Evolutionary conservation across 345 rosid species (phyloP), one percentile per base, ranked within the genome.

Genomic region (Salix brachista): DNA sequence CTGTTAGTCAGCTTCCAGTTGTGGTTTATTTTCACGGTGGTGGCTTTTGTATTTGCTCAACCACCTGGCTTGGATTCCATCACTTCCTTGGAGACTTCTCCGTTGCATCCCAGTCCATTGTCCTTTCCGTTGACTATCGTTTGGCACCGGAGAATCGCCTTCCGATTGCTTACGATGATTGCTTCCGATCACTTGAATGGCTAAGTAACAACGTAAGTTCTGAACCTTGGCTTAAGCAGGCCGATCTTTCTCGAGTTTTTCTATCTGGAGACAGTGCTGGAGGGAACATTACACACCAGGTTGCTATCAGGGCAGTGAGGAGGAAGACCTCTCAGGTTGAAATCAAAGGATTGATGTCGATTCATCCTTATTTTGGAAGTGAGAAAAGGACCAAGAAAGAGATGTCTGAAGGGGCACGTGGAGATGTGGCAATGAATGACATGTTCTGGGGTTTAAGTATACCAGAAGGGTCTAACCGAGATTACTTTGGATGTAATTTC

Each of bases 1-100:
- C 82, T 6, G 2, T 26, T 5, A 48, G 8, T 32, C 46, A 1
- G 62, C 82, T 85, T 67, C 90, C 95, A 0, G 65, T 89, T 54
- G 10, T 88, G 65, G 84, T 88, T 73, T 91, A 89, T 64, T 91
- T 86, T 46, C 95, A 91, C 25, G 95, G 95, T 26, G 95, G 92
- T 28, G 91, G 90, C 3, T 89, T 91, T 68, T 89, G 88, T 84
- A 79, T 88, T 67, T 88, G 91, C 70, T 89, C 89, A 17, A 89
- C 90, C 65, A 82, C 87, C 0, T 89, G 91, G 92, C 67, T 80
- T 16, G 95, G 92, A 18, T 91, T 86, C 88, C 92, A 88, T 66
- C 85, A 82, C 50, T 91, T 89, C 80, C 88, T 91, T 14, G 91
- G 90, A n/a, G 89, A 86, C 72, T 78, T 91, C 42, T 80, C 85